Evolutionary conservation across 805 yeast species (phyloP), one percentile per base, ranked within the genome.

Genomic region (Komagataella kurtzmanii): DNA sequence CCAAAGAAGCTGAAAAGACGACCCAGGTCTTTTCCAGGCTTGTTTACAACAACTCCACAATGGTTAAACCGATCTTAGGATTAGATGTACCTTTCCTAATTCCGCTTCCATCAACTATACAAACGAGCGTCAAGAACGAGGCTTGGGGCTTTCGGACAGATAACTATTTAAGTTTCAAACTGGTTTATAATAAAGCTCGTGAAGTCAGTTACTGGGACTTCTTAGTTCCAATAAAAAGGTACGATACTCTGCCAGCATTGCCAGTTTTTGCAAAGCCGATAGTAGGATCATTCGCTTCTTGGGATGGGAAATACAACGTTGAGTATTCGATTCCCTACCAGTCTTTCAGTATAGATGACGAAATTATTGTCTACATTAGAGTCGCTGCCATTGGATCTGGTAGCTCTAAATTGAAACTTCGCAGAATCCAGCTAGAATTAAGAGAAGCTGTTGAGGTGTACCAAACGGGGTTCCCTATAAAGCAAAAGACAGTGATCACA

Each of bases 31-130:
- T 14, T 21, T n/a, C 43, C 14, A 14, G 51, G 23, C 45, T 21
- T 10, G 47, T 24, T 12, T 45, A 24, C 18, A 47, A 23, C 4
- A 24, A 23, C 23, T 40, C 17, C 36, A 45, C 18, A 17, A 12
- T 30, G 36, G 43, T 19, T 10, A 45, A 24, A 10, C 43, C 51
- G 17, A 19, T 49, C 19, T 12, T 49, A 18, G 52, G 48, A 3
- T 23, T 50, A 7, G 52, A 50, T 24, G 43, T 50, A 7, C 52
- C 52, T 24, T 50, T 50, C 48, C 30, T 45, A n/a, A n/a, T 50
- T 24, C 48, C 44, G 17, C 49, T 50, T 18, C 46, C 47, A 24
- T 47, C 24, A 12, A 47, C 44, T 45, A 36, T 44, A 4, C 47
- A 44, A 21, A 21, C 24, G 21, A 44, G 44, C 43, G 18, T 17